phyloP scores from a whole-genome alignment of 805 yeast species.

The Pichia nakasei region DNA sequence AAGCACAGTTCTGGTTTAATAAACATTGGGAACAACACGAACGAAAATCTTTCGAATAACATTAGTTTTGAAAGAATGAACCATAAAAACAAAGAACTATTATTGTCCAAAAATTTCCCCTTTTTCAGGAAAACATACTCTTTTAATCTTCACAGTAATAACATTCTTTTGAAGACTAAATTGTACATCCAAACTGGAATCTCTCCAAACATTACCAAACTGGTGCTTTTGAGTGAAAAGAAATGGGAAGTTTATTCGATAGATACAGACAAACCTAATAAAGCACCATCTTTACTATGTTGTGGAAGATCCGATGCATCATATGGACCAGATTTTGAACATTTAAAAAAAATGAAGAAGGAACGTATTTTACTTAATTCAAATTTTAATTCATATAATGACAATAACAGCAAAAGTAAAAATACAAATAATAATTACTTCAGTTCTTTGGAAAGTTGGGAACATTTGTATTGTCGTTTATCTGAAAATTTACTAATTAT shows the following conservation, averaged over 20 bases:
- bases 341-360: conserved; percentile 21
- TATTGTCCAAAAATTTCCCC: conserved; percentile 77
- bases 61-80: background rate
- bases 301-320: conserved; percentile 67
- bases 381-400: conserved; percentile 13
- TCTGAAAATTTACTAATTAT: conserved; percentile 54
- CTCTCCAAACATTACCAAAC: conserved; percentile 54
- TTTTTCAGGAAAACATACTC: conserved; percentile 57
- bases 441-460: conserved; percentile 42
- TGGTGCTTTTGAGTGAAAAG: conserved; percentile 57
- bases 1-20: too few species aligned
- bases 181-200: conserved; percentile 48
- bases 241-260: conserved; percentile 70
- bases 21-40: background rate
- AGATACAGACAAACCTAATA: conserved; percentile 32
- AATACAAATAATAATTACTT: conserved; percentile 20
- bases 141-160: conserved; percentile 41
- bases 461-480: conserved; percentile 49
- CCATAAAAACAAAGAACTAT: conserved; percentile 40
- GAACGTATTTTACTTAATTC: conserved; percentile 22
- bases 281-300: conserved; percentile 48
- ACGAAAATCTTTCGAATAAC: background rate
- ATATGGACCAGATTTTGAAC: conserved; percentile 44
- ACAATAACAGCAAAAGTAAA: conserved; percentile 2
- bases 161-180: conserved; percentile 39